Evolutionary conservation across 2,329 filamentous ascomycete genomes (phyloP), one percentile per base, ranked within the genome.

Genomic region (Colletotrichum graminicola): DNA sequence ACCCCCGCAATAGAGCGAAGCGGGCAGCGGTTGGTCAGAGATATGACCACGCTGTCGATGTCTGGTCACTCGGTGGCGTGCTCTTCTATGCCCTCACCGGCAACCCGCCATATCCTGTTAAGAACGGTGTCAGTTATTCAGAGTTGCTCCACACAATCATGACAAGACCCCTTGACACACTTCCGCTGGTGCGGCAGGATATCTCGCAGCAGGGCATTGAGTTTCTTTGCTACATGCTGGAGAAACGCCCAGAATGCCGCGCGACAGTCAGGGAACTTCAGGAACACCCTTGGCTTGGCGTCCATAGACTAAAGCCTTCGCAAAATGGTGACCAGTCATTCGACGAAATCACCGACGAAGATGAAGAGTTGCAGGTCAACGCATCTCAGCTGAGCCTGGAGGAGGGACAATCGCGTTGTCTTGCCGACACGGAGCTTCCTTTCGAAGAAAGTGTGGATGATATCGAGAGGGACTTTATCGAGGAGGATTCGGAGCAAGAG

Each of bases 11-110:
- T 68, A 92, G 90, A 75, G 87, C 90, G 76, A 87, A 90, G 29
- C 89, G 91, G 49, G 77, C 78, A 69, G 76, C 77, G 16, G 80
- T 82, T 74, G 88, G 82, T 65, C 89, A 90, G 77, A 91, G 94
- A 29, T 99, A 99, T 80, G 94, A 91, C 77, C 94, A 97, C 73
- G 94, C 94, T 1, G 93, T 98, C 41, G 96, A 99, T 78, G 93
- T 98, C 73, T 99, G 96, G 95, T 98, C 96, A 0, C 89, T 97
- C 57, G 96, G 94, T 21, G 96, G 95, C 18, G 96, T 99, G 1
- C 82, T 98, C 7, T 99, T 94, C 83, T 96, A 93, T 77, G 86
- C 94, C 8, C 84, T 99, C n/a, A 94, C 92, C 6, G 90, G 89
- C 14, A 87, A 87, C 39, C 93, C 95, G 36, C 95, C 96, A 0